Percentiles rank a stretch among this genome's conserved stretches.
These are phyloP conservation scores for Podospora conica DNA, from an alignment of 495 filamentous ascomycete genomes.

Conservation along the genomic window DNA sequence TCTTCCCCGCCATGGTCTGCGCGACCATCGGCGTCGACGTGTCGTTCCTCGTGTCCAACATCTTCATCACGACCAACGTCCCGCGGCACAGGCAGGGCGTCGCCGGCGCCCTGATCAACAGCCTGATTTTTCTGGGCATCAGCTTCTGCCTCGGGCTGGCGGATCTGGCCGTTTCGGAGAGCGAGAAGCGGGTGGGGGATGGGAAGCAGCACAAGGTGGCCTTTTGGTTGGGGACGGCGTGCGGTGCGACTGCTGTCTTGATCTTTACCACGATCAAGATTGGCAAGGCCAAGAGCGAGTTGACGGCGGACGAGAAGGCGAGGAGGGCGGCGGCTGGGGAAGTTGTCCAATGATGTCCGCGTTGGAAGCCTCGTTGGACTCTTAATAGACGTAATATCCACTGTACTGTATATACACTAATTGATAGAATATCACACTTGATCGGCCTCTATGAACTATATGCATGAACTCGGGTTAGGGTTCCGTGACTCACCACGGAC, in stretches of 20 bases:
- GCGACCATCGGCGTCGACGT: constrained; percentile 79
- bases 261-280: constrained; percentile 59
- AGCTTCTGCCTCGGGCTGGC: constrained; percentile 72
- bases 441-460: too few species aligned
- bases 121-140: constrained; percentile 68
- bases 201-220: constrained; percentile 53
- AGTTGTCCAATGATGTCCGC: neutral
- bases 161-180: constrained; percentile 55
- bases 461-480: neutral
- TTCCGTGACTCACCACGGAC: neutral
- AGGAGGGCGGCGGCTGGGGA: neutral
- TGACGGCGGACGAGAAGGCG: constrained; percentile 40
- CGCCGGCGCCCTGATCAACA: constrained; percentile 58
- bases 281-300: constrained; percentile 57
- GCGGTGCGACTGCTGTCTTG: constrained; percentile 49
- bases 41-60: constrained; percentile 74
- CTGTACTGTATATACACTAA: too few species aligned
- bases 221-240: constrained; percentile 63
- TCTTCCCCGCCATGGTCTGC: constrained; percentile 79
- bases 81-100: constrained; percentile 66
- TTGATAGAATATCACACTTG: too few species aligned
- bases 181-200: constrained; percentile 36
- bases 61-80: constrained; percentile 75
- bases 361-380: neutral
- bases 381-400: too few species aligned